Percentiles rank a stretch among this genome's conserved stretches.
phyloP scores from a whole-genome alignment of 306 rosid genomes.

The Abrus pulchellus region DNA sequence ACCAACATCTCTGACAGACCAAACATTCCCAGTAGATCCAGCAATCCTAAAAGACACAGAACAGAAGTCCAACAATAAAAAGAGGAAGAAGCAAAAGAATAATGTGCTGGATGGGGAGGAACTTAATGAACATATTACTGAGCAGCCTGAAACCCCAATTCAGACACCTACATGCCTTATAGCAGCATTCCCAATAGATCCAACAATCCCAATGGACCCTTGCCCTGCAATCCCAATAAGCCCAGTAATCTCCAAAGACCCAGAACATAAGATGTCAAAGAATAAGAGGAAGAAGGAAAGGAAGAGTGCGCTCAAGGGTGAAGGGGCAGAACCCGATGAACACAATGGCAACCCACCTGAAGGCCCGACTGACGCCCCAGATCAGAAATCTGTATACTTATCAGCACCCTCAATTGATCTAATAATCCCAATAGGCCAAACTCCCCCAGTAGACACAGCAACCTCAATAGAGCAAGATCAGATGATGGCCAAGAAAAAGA shows the following conservation, averaged over 20 bases:
- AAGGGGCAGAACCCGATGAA: background rate
- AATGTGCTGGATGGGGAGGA: background rate
- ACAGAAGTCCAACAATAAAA: background rate
- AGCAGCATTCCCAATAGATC: conserved; percentile 4
- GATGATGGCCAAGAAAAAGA: conserved; percentile 22
- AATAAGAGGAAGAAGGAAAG: background rate
- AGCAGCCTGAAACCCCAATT: background rate
- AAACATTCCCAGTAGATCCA: conserved; percentile 17
- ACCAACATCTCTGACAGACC: background rate
- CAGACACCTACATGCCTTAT: background rate
- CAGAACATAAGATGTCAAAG: conserved; percentile 21
- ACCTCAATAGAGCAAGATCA: background rate
- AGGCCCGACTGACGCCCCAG: background rate
- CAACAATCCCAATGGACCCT: background rate
- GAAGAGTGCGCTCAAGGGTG: background rate
- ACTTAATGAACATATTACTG: background rate
- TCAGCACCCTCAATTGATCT: conserved; percentile 4
- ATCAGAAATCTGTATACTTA: background rate
- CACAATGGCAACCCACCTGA: background rate
- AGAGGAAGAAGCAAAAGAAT: background rate
- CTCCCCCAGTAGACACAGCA: background rate
- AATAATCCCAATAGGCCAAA: too few relatives aligned
- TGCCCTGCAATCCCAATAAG: background rate
- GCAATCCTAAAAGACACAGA: conserved; percentile 1
- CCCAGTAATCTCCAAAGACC: background rate